Conservation (phyloP, 2,329 filamentous ascomycete species). For the Dactylonectria estremocensis region DNA sequence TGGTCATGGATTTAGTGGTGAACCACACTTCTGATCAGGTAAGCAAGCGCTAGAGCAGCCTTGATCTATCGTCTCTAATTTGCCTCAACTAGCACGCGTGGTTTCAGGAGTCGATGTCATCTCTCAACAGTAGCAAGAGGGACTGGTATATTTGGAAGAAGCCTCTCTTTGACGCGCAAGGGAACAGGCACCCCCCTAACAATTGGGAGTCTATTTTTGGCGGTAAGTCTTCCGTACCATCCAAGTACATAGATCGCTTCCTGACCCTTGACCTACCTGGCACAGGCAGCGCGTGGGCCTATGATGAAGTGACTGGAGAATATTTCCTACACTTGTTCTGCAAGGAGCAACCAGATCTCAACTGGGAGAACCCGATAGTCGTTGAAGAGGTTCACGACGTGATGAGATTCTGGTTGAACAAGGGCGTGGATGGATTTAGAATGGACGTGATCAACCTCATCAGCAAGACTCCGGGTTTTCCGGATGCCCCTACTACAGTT, state of each 20-base stretch:
- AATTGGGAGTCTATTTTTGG: conserved; percentile 66
- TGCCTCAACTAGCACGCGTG: conserved; percentile 71
- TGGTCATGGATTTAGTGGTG: conserved; percentile 81
- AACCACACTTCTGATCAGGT: conserved; percentile 80
- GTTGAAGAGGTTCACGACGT: conserved; percentile 77
- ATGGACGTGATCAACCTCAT: conserved; percentile 80
- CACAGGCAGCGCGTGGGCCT: conserved; percentile 63
- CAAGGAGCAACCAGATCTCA: conserved; percentile 81
- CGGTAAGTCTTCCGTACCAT: too few relatives aligned
- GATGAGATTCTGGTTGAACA: conserved; percentile 82
- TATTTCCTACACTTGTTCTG: conserved; percentile 79
- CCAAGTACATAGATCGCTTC: not conserved
- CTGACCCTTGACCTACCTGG: not conserved
- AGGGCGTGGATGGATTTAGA: conserved; percentile 76
- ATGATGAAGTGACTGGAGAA: conserved; percentile 63
- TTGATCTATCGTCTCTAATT: too few relatives aligned
- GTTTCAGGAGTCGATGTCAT: conserved; percentile 71
- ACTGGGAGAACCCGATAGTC: conserved; percentile 80
- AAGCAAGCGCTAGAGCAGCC: too few relatives aligned
- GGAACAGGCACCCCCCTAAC: conserved; percentile 73
- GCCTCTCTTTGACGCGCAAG: conserved; percentile 69
- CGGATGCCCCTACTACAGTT: too few relatives aligned
- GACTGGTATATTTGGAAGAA: conserved; percentile 78
- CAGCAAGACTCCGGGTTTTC: conserved; percentile 72
- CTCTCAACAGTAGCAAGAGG: conserved; percentile 67